Base-by-base conservation (phyloP, 1,284 basidiomycete genomes). In the Malassezia globosa region DNA sequence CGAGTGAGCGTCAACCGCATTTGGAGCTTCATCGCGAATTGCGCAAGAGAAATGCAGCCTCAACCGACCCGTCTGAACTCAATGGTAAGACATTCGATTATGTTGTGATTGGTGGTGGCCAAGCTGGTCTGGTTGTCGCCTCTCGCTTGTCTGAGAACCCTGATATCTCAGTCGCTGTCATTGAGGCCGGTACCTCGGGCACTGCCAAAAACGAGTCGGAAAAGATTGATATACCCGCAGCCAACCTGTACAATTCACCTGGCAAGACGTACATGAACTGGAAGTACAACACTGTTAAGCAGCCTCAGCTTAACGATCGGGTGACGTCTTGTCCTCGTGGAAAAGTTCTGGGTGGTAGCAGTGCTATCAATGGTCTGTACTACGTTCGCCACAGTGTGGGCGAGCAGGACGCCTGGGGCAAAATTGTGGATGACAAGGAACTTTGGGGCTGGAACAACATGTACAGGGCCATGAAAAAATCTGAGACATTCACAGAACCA, bases 101-200 rank as follows among this genome's bases (percentile, higher is more conserved):
- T 34, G 41, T 69, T 38, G 49, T 69, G 16, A 55, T 66, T 26
- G 66, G 66, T 10, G 66, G 64, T 24, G 92, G 92, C 1, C 87
- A 87, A 22, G 63, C 64, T 3, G 66, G 66, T 21, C 51, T 69
- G 7, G 54, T 55, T 3, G 56, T 69, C 5, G 66, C 66, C 10
- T 52, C 53, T 7, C 56, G 66, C 0, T 55, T 69, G 14, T 58
- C 61, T 1, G 55, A 63, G 25, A 59, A 69, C 45, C 42, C 55
- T 14, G 38, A 56, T 34, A 49, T 66, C 36, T 55, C 51, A 4
- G 66, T 69, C 7, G 61, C 59, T 4, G 65, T 68, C 34, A 67
- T 68, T 41, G 80, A 82, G 63, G 80, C 77, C 2, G 81, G 81
- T 3, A 33, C 34, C 1, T 46, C 54, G 7, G 63, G 58, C 23